Base-by-base conservation (phyloP, 192 early-diverging fungal genomes). In the Coemansia sp. region DNA sequence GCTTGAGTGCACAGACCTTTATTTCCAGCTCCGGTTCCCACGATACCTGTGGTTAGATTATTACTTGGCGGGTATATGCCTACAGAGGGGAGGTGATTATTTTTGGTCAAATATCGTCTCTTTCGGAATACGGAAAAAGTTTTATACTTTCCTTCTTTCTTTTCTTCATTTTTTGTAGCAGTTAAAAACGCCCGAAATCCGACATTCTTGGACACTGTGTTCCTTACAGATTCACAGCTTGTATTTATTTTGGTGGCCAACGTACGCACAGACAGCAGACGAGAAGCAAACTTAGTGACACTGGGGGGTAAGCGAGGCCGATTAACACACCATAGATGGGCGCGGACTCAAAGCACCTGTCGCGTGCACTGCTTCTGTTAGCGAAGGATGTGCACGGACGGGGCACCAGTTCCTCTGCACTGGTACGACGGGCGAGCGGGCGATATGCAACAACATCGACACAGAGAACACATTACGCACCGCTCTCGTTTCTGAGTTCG, bases 331-430 rank as follows among this genome's bases (percentile, higher is more conserved):
- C 41, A 50, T 50, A 33, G 56, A 75, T 76, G 74, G 74, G 68
- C 23, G 74, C 74, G 5, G 74, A 76, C 53, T 70, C 74, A 17
- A 76, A 67, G 48, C 64, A 70, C 36, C 38, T 78, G 48, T 65
- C 65, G 50, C 58, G 65, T 65, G 59, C 66, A 20, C 48, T 78
- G 48, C 55, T 61, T 42, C 69, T 65, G 4, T 31, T 72, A 30
- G 56, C 56, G 33, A 58, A 62, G 20, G 69, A 76, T 54, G 64
- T 47, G 19, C 59, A 62, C 22, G 44, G 61, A 31, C 53, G 65
- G 47, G 41, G 31, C 1, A 25, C 45, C 19, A n/a, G n/a, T n/a
- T 30, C 41, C 19, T 47, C 41, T 2, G 13, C 5, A 33, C 50
- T 67, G 53, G n/a, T n/a, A n/a, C 57, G 69, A 36, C 75, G 55